Evolutionary conservation across 2,329 filamentous ascomycete species (phyloP), one percentile per base, ranked within the genome.

Genomic region (Nothomitra cinnamomea): DNA sequence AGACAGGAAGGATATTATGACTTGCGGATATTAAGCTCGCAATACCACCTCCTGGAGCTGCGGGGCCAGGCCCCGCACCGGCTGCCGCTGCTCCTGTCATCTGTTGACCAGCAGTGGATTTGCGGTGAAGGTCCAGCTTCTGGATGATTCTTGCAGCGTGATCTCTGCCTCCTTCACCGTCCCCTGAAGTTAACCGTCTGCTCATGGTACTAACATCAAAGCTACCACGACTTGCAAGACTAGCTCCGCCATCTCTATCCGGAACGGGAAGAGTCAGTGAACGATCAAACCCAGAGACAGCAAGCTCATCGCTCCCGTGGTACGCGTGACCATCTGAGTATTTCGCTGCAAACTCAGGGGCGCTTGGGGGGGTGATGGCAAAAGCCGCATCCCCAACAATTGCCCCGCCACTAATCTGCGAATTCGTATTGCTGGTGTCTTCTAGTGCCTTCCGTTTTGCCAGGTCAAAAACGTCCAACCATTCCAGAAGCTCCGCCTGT

Each of bases 401-500:
- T 3, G 65, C 57, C 24, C 72, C 69, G 25, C 67, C 67, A n/a
- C 68, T 67, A 15, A 68, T 61, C 15, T 67, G 66, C 3, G 69
- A 62, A 25, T 73, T 70, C 1, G 74, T 74, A 57, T 73, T 77
- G 13, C 42, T 40, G 6, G 41, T 42, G 58, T 80, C 83, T 64
- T 96, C 87, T 49, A 98, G 78, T 0, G 90, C 90, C 63, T 84
- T 87, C 60, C 89, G 87, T 69, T 98, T 98, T 53, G 90, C 89
- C 15, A 89, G 79, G 60, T 98, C 90, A 61, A 98, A 95, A 0
- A 90, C 82, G 58, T 86, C 80, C 54, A 98, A 80, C 92, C 92
- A 98, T 61, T 94, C 86, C 55, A 85, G 88, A n/a, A 98, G 76
- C 64, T 96, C 87, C 51, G 72, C 73, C 65, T 98, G 92, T 0